These are phyloP conservation scores for Gossypium schwendimanii DNA, from an alignment of 441 rosid genomes.

Conservation along the genomic window DNA sequence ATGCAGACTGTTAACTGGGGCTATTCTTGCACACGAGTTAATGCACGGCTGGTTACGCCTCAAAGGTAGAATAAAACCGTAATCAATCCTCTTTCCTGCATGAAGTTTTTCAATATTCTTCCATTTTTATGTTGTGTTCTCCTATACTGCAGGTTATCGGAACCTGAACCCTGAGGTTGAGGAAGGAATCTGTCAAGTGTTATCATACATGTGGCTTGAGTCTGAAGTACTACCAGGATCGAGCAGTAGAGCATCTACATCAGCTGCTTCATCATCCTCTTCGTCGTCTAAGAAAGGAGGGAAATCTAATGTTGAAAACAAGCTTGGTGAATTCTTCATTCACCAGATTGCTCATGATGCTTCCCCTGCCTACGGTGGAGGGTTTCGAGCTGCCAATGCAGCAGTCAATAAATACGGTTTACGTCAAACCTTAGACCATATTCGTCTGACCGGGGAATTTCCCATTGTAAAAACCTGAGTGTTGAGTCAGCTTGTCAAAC, in stretches of 20 bases:
- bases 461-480: slow-evolving; percentile 37
- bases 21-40: slow-evolving; percentile 81
- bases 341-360: slow-evolving; percentile 83
- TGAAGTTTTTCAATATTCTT: background rate
- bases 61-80: slow-evolving; percentile 40
- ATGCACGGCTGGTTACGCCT: slow-evolving; percentile 97
- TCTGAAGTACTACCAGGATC: slow-evolving; percentile 66
- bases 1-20: slow-evolving; percentile 81
- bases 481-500: background rate
- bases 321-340: slow-evolving; percentile 78
- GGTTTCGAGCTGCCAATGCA: slow-evolving; percentile 73
- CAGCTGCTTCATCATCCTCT: slow-evolving; percentile 41
- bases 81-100: background rate
- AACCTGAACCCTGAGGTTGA: slow-evolving; percentile 80
- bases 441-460: slow-evolving; percentile 59
- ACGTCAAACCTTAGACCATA: slow-evolving; percentile 62
- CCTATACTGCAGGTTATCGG: slow-evolving; percentile 45
- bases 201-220: slow-evolving; percentile 91
- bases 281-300: slow-evolving; percentile 66
- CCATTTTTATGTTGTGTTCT: background rate
- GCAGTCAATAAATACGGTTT: slow-evolving; percentile 81
- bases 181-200: slow-evolving; percentile 91
- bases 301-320: slow-evolving; percentile 61
- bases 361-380: slow-evolving; percentile 78
- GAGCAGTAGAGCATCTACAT: slow-evolving; percentile 44